These are phyloP conservation scores for Daedaleopsis nitida DNA, from an alignment of 768 basidiomycete genomes.

Conservation along the genomic window DNA sequence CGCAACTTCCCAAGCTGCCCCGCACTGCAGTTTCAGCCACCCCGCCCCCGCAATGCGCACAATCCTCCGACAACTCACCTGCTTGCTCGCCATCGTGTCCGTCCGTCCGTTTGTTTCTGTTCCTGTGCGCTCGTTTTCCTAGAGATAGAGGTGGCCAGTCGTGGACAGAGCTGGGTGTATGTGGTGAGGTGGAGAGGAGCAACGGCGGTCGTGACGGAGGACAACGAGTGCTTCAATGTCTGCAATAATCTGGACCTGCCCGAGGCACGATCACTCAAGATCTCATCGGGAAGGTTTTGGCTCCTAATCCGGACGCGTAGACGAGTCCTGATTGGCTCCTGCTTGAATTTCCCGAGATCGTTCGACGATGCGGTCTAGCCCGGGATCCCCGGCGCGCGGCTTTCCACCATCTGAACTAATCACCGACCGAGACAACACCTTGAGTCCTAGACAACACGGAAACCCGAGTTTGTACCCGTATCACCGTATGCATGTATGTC, in stretches of 20 bases:
- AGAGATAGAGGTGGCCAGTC: background rate
- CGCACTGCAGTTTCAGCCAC: slow-evolving; percentile 5
- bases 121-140: background rate
- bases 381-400: background rate
- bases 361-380: slow-evolving; percentile 5
- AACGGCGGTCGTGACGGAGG: slow-evolving; percentile 17
- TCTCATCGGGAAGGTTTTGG: slow-evolving; percentile 23
- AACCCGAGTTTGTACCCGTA: too few relatives aligned
- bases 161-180: background rate
- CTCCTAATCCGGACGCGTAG: background rate
- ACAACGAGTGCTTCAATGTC: slow-evolving; percentile 6
- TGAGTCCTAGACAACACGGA: too few relatives aligned
- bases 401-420: too few relatives aligned
- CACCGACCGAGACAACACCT: too few relatives aligned
- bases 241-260: slow-evolving; percentile 4
- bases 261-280: slow-evolving; percentile 19
- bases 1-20: slow-evolving; percentile 73
- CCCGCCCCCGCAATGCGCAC: background rate
- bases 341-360: slow-evolving; percentile 13
- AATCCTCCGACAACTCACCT: slow-evolving; percentile 41
- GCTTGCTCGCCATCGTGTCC: slow-evolving; percentile 61
- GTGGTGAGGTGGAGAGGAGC: slow-evolving; percentile 10
- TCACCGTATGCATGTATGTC: too few relatives aligned
- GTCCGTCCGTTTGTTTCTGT: background rate
- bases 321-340: slow-evolving; percentile 12